Evolutionary conservation across 2,329 filamentous ascomycete species (phyloP).

Genomic region (Daldinia eschscholtzii): DNA sequence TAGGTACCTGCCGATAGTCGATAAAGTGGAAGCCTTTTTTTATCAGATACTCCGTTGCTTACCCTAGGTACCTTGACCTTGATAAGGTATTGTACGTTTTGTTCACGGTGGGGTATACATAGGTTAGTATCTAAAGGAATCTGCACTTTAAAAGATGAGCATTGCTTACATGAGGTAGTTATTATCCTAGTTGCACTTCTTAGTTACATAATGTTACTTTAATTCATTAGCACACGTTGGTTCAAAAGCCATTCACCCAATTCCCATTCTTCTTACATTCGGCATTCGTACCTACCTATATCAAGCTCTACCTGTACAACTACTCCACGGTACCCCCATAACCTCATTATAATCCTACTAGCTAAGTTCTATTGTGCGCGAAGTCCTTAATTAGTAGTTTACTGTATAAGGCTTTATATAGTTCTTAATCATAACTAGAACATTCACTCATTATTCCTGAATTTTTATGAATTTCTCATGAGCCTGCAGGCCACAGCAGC

Average conservation of each 20-base stretch:
- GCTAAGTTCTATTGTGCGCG: not conserved
- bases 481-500: not conserved
- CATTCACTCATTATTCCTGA: not conserved
- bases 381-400: not conserved
- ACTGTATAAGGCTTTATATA: not conserved
- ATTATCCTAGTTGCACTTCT: not conserved
- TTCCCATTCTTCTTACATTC: not conserved
- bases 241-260: not conserved
- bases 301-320: not conserved
- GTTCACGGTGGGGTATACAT: not conserved
- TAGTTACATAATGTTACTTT: constrained; percentile 7
- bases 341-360: not conserved
- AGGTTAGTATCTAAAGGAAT: not conserved
- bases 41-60: constrained; percentile 19
- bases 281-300: not conserved
- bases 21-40: constrained; percentile 8
- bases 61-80: constrained; percentile 14
- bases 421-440: not conserved
- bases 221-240: not conserved
- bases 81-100: not conserved
- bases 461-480: constrained; percentile 9
- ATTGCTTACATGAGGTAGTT: not conserved
- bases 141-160: not conserved
- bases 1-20: not conserved
- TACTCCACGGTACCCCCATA: not conserved